These are phyloP conservation scores for Stephania yunnanensis DNA, from an alignment of 164 flowering plant species.

Conservation along the genomic window DNA sequence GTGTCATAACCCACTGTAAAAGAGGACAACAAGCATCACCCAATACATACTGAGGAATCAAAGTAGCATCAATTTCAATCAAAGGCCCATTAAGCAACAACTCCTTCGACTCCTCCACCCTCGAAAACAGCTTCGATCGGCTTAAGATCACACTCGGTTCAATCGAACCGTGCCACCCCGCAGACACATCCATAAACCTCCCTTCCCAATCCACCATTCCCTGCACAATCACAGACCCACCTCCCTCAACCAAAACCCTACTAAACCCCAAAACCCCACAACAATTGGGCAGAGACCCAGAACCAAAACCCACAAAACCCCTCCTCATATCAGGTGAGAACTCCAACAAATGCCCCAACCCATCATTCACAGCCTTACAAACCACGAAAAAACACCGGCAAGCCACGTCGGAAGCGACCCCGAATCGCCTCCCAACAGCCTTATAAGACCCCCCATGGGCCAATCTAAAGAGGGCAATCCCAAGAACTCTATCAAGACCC, in stretches of 20 bases:
- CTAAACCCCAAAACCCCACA: constrained; percentile 33
- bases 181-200: constrained; percentile 75
- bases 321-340: constrained; percentile 29
- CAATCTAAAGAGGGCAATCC: constrained; percentile 54
- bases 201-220: constrained; percentile 78
- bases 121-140: constrained; percentile 39
- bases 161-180: constrained; percentile 69
- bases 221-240: constrained; percentile 54
- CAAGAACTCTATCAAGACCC: constrained; percentile 39
- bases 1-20: constrained; percentile 69
- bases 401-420: constrained; percentile 36
- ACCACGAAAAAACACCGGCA: constrained; percentile 56
- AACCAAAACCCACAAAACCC: constrained; percentile 41
- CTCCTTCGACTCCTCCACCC: constrained; percentile 47
- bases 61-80: constrained; percentile 26
- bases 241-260: constrained; percentile 25
- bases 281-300: constrained; percentile 65
- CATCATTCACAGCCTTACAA: constrained; percentile 47
- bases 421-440: constrained; percentile 50
- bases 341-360: constrained; percentile 42
- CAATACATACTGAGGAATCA: constrained; percentile 52
- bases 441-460: constrained; percentile 55
- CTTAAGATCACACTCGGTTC: constrained; percentile 38
- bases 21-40: constrained; percentile 70
- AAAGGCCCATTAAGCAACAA: constrained; percentile 45